These are phyloP conservation scores for Cladosporium oxysporum DNA, from an alignment of 2,329 filamentous ascomycete species.

Conservation along the genomic window DNA sequence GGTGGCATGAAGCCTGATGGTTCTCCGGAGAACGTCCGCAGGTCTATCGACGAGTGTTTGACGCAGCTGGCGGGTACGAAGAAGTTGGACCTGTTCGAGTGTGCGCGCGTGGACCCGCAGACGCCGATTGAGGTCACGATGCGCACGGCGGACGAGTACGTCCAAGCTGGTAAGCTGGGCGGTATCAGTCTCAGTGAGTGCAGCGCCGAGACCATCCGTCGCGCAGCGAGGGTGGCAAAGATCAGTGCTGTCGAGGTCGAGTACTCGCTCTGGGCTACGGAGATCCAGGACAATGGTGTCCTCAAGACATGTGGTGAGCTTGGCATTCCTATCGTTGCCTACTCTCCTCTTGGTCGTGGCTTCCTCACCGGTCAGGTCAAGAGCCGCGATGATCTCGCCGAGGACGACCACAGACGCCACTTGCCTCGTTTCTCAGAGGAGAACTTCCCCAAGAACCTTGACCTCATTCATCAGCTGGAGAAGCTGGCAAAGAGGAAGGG, in stretches of 20 bases:
- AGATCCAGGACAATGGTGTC: slow-evolving; percentile 60
- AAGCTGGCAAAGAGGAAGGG: slow-evolving; percentile 61
- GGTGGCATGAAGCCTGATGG: slow-evolving; percentile 43
- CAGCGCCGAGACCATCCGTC: slow-evolving; percentile 47
- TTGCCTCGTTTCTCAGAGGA: slow-evolving; percentile 64
- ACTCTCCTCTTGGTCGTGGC: slow-evolving; percentile 69
- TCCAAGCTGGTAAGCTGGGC: slow-evolving; percentile 43
- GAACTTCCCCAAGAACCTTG: slow-evolving; percentile 64
- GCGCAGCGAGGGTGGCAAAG: slow-evolving; percentile 55
- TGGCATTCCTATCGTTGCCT: slow-evolving; percentile 69
- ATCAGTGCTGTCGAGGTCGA: slow-evolving; percentile 63
- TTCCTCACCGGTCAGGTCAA: slow-evolving; percentile 58
- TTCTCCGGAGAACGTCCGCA: slow-evolving; percentile 42
- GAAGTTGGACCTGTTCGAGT: slow-evolving; percentile 52
- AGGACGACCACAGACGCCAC: slow-evolving; percentile 49
- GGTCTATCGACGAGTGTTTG: slow-evolving; percentile 50
- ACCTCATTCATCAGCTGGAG: slow-evolving; percentile 61
- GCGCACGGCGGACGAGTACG: slow-evolving; percentile 42
- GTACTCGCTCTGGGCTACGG: slow-evolving; percentile 58
- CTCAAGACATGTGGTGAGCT: slow-evolving; percentile 60
- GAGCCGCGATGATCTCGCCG: slow-evolving; percentile 56
- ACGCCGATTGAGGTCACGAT: slow-evolving; percentile 50
- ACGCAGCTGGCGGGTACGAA: slow-evolving; percentile 49
- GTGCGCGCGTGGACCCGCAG: slow-evolving; percentile 47
- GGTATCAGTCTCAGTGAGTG: slow-evolving; percentile 51